phyloP scores from a whole-genome alignment of 164 flowering plant species.

The Annona squamosa region DNA sequence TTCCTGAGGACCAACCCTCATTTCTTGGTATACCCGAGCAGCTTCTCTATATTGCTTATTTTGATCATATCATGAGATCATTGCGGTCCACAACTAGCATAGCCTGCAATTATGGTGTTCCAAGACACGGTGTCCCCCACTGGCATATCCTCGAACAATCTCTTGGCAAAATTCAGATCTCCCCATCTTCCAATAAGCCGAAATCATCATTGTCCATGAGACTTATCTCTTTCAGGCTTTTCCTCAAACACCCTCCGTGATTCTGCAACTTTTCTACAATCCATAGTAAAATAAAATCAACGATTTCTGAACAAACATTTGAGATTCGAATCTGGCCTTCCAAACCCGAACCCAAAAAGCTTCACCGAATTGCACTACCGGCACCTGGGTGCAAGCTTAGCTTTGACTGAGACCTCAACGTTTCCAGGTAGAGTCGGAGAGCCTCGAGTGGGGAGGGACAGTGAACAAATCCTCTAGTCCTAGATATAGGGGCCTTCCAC shows the following conservation, averaged over 20 bases:
- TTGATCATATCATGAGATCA: slow-evolving; percentile 67
- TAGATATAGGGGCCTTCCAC: slow-evolving; percentile 52
- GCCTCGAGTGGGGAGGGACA: slow-evolving; percentile 35
- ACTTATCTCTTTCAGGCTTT: slow-evolving; percentile 70
- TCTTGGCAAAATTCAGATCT: slow-evolving; percentile 45
- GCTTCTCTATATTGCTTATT: slow-evolving; percentile 43
- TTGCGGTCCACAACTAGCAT: slow-evolving; percentile 67
- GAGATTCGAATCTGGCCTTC: slow-evolving; percentile 48
- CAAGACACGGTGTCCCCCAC: slow-evolving; percentile 53
- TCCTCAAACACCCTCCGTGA: slow-evolving; percentile 61
- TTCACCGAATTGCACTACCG: slow-evolving; percentile 33
- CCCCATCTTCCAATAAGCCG: slow-evolving; percentile 33
- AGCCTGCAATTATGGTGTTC: slow-evolving; percentile 74
- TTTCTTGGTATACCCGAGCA: slow-evolving; percentile 37
- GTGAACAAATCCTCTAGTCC: slow-evolving; percentile 42
- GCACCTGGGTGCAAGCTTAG: slow-evolving; percentile 42
- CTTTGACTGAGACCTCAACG: slow-evolving; percentile 36
- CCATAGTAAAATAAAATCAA: slow-evolving; percentile 52
- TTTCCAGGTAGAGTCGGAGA: slow-evolving; percentile 27
- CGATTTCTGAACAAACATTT: slow-evolving; percentile 58
- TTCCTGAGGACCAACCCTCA: slow-evolving; percentile 52
- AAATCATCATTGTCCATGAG: slow-evolving; percentile 63
- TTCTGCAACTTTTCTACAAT: slow-evolving; percentile 22
- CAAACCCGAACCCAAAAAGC: slow-evolving; percentile 50
- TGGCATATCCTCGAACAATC: slow-evolving; percentile 61